Evolutionary conservation across 257 asterid genomes (phyloP).

Genomic region (Gentiana macrophylla): DNA sequence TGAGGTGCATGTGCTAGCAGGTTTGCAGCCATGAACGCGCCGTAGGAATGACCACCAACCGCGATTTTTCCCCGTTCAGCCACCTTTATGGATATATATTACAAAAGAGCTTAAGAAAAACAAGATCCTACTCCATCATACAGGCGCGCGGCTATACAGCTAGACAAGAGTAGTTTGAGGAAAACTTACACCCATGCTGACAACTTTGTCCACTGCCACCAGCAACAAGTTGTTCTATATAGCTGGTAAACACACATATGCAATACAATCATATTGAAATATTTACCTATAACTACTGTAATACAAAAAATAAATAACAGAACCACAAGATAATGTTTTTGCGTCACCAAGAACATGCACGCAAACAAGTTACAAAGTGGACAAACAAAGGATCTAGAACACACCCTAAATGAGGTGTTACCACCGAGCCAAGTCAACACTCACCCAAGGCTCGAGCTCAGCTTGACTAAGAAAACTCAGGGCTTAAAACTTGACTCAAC

Average conservation of each 20-base stretch:
- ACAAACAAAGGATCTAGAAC: no score
- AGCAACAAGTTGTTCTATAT: conserved; percentile 87
- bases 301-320: no score
- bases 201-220: conserved; percentile 96
- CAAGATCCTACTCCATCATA: background rate
- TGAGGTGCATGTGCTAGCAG: conserved; percentile 98
- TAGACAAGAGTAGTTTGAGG: conserved; percentile 7
- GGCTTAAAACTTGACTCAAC: no score
- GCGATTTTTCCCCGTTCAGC: conserved; percentile 90
- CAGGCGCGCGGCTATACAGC: background rate
- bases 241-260: conserved; percentile 37
- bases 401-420: no score
- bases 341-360: no score
- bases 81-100: conserved; percentile 44
- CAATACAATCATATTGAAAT: no score
- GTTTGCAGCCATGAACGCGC: conserved; percentile 99
- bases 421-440: no score
- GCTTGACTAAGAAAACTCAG: no score
- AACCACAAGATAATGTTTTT: no score
- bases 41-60: conserved; percentile 95
- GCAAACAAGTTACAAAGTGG: no score
- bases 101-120: conserved; percentile 10
- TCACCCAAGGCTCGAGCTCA: no score
- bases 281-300: no score
- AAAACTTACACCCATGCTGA: conserved; percentile 83